A percentile compares a stretch with the other conserved stretches of the same genome.
These are phyloP conservation scores for Lactarius hengduanensis DNA, from an alignment of 768 basidiomycete genomes.

Conservation along the genomic window DNA sequence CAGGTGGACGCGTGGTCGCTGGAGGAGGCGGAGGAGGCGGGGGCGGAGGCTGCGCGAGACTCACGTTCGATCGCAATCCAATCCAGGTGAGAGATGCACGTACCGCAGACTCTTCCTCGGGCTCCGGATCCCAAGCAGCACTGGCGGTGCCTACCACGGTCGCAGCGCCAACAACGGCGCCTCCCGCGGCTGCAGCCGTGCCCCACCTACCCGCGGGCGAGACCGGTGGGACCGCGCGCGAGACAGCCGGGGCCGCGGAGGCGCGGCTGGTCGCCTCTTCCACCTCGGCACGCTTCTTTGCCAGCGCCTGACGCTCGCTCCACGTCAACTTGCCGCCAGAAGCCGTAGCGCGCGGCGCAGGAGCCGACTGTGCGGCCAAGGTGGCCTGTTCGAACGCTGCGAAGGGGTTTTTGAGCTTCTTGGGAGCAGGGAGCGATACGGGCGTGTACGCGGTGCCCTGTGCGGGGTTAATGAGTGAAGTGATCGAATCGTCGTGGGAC, in stretches of 20 bases:
- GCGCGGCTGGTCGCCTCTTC: conserved; percentile 65
- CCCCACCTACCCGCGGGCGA: conserved; percentile 15
- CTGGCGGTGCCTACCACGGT: conserved; percentile 2
- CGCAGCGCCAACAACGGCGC: conserved; percentile 4
- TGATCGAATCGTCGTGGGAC: background rate
- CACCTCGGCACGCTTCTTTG: conserved; percentile 82
- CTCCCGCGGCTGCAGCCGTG: conserved; percentile 43
- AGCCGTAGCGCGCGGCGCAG: conserved; percentile 31
- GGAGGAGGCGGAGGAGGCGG: conserved; percentile 34
- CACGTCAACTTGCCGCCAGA: conserved; percentile 83
- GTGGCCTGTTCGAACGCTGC: conserved; percentile 38
- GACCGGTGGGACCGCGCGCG: conserved; percentile 20
- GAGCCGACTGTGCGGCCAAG: conserved; percentile 32
- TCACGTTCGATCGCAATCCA: background rate
- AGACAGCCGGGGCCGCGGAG: conserved; percentile 24
- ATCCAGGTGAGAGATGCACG: background rate
- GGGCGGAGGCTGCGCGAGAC: conserved; percentile 36
- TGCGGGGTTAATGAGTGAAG: conserved; percentile 10
- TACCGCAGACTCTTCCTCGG: conserved; percentile 20
- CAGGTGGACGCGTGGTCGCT: conserved; percentile 24
- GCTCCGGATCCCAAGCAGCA: conserved; percentile 10
- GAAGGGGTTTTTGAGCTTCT: conserved; percentile 85
- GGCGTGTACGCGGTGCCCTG: conserved; percentile 84
- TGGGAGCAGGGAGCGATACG: conserved; percentile 79
- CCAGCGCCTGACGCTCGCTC: conserved; percentile 89